Conservation (phyloP, 257 asterid genomes). For the Nyctanthes arbortristis region DNA sequence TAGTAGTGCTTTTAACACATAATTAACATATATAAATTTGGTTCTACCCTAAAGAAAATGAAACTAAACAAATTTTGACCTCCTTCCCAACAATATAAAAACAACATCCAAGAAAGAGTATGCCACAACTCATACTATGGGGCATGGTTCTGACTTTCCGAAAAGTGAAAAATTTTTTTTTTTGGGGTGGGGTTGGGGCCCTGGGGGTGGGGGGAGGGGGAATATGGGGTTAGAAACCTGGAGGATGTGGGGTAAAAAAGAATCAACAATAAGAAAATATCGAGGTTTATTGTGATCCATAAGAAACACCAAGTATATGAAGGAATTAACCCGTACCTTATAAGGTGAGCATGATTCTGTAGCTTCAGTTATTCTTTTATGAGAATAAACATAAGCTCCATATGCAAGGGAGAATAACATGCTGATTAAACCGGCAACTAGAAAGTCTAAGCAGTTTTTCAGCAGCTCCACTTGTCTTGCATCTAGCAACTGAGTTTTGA, state of each 20-base stretch:
- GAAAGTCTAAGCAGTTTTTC: slow-evolving; percentile 70
- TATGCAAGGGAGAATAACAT: slow-evolving; percentile 71
- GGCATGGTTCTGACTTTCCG: no score
- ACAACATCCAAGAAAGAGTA: no score
- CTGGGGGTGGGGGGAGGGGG: no score
- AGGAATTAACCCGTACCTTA: slow-evolving; percentile 37
- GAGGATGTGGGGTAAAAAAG: no score
- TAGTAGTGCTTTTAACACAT: neutral
- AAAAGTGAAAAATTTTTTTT: no score
- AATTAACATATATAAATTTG: neutral
- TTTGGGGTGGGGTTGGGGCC: no score
- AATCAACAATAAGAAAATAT: neutral
- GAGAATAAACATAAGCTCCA: slow-evolving; percentile 73
- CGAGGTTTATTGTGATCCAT: neutral
- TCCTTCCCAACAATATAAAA: no score
- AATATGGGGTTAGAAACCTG: no score
- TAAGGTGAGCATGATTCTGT: slow-evolving; percentile 69
- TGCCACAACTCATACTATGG: no score
- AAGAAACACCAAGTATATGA: neutral
- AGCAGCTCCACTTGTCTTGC: slow-evolving; percentile 71
- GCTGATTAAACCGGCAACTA: slow-evolving; percentile 70
- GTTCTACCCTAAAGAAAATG: neutral
- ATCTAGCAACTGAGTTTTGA: slow-evolving; percentile 76
- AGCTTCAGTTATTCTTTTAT: slow-evolving; percentile 70
- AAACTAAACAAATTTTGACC: neutral